These are phyloP conservation scores for Fallopia convolvulus DNA, from an alignment of 148 eudicot species.

Conservation along the genomic window DNA sequence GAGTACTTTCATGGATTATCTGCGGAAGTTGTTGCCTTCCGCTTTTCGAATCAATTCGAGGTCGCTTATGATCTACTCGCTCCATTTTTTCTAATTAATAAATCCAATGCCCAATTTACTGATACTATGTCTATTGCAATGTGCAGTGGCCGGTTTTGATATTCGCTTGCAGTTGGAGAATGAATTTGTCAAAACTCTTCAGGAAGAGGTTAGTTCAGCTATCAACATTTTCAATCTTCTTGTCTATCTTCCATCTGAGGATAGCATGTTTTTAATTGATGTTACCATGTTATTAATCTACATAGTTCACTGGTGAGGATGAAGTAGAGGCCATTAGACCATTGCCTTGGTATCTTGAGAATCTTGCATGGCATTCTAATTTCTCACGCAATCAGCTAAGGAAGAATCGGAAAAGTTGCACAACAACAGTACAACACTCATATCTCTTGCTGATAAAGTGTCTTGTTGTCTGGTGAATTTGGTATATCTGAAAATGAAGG, in stretches of 20 bases:
- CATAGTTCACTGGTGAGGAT: constrained; percentile 55
- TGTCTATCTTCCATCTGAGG: not conserved
- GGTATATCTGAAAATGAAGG: too few species aligned
- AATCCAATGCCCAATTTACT: not conserved
- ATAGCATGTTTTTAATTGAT: not conserved
- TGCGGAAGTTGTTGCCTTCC: constrained; percentile 73
- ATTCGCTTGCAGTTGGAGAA: constrained; percentile 68
- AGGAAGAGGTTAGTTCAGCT: constrained; percentile 49
- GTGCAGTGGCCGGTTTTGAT: constrained; percentile 88
- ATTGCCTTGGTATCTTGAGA: constrained; percentile 92
- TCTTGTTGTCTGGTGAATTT: too few species aligned
- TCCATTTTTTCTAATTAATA: not conserved
- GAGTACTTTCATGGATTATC: constrained; percentile 48
- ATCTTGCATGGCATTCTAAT: constrained; percentile 96
- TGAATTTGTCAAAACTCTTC: constrained; percentile 80
- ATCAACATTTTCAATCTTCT: not conserved
- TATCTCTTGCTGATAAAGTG: too few species aligned
- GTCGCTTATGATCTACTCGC: constrained; percentile 20
- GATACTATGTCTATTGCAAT: not conserved
- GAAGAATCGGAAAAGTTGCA: constrained; percentile 82
- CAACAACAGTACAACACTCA: too few species aligned
- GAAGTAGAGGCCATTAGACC: constrained; percentile 75
- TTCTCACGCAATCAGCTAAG: constrained; percentile 85
- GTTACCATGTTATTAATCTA: not conserved
- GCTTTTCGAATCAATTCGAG: constrained; percentile 98